These are phyloP conservation scores for Keithomyces neogunnii DNA, from an alignment of 2,329 filamentous ascomycete genomes.

Conservation along the genomic window DNA sequence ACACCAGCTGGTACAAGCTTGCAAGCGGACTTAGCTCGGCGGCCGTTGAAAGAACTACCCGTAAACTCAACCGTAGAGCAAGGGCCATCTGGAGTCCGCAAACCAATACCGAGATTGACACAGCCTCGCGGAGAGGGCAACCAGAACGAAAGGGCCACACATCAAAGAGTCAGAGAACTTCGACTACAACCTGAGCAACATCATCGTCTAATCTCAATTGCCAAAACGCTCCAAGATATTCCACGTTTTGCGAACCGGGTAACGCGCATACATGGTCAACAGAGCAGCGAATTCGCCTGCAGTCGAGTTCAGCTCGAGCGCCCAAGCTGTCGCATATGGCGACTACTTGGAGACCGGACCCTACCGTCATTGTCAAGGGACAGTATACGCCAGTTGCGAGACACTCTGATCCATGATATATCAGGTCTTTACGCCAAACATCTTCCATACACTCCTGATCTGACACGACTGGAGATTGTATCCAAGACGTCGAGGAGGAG, in stretches of 20 bases:
- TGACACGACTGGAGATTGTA: neutral
- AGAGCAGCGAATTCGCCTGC: neutral
- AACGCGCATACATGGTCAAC: neutral
- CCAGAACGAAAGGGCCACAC: no score
- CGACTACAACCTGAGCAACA: no score
- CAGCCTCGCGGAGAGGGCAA: no score
- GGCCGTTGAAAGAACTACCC: no score
- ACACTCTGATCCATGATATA: neutral
- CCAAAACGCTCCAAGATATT: neutral
- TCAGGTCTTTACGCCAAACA: neutral
- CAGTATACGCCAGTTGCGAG: neutral
- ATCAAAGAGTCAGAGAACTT: no score
- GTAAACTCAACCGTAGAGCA: no score
- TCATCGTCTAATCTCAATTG: neutral
- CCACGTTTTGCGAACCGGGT: neutral
- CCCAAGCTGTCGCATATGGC: neutral
- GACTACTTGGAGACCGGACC: neutral
- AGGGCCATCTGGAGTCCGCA: no score
- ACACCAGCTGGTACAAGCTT: no score
- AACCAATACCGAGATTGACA: no score
- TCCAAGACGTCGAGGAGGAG: neutral
- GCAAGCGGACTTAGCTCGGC: no score
- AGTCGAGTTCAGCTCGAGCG: neutral
- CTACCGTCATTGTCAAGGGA: neutral
- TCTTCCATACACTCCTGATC: neutral